Conservation (phyloP, 441 rosid species). For the California macrophylla region DNA sequence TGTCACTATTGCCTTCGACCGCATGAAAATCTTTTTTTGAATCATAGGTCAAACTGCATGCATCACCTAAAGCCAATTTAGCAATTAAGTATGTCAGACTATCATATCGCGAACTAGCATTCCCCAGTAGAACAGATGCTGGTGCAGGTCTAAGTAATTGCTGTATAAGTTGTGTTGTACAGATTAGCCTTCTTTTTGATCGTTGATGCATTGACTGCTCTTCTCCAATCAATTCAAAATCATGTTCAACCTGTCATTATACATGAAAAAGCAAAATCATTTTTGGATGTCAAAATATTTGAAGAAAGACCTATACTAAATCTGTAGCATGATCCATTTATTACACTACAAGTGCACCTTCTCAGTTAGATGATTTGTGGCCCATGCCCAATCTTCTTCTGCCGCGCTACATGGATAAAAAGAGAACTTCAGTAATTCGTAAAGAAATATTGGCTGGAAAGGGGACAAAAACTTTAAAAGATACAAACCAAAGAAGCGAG, state of each 20-base stretch:
- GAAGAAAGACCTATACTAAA: not conserved
- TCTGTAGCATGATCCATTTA: not conserved
- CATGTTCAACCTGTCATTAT: slow-evolving; percentile 48
- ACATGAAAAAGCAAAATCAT: slow-evolving; percentile 13
- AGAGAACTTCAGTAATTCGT: not conserved
- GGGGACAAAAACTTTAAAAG: not conserved
- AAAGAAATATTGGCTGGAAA: slow-evolving; percentile 2
- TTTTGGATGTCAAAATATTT: not conserved
- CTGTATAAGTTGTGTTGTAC: slow-evolving; percentile 73
- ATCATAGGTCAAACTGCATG: slow-evolving; percentile 36
- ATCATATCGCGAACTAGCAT: slow-evolving; percentile 42
- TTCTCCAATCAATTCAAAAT: slow-evolving; percentile 24
- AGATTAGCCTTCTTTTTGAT: slow-evolving; percentile 62
- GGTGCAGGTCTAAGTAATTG: slow-evolving; percentile 47
- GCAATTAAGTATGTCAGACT: slow-evolving; percentile 40
- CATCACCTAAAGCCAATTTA: slow-evolving; percentile 53
- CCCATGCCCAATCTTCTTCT: slow-evolving; percentile 63
- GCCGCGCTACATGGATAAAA: slow-evolving; percentile 40
- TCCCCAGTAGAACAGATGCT: slow-evolving; percentile 34
- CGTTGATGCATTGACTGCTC: slow-evolving; percentile 15
- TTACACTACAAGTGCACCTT: slow-evolving; percentile 41
- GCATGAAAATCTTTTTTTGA: slow-evolving; percentile 19
- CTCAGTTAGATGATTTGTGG: slow-evolving; percentile 55
- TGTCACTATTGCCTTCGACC: slow-evolving; percentile 20
- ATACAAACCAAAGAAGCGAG: not conserved